These are phyloP conservation scores for Picea abies DNA, from an alignment of 83 land plant genomes.

Conservation along the genomic window DNA sequence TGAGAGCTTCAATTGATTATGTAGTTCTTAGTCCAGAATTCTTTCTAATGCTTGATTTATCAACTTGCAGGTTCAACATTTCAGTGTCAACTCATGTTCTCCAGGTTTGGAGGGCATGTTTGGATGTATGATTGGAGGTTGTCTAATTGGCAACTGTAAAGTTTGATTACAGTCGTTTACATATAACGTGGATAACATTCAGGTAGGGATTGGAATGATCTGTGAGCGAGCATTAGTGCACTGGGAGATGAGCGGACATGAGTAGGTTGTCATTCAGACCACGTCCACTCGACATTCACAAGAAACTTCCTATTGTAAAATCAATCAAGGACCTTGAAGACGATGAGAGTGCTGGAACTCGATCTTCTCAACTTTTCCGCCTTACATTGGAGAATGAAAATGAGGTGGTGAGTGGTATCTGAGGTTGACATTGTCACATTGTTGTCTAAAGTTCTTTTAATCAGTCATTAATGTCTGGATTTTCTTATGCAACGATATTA, in stretches of 20 bases:
- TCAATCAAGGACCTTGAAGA: slow-evolving; percentile 92
- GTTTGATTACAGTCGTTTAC: no score
- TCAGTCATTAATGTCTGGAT: neutral
- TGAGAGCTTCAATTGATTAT: no score
- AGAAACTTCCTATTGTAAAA: slow-evolving; percentile 94
- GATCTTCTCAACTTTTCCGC: slow-evolving; percentile 60
- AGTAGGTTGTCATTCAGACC: slow-evolving; percentile 96
- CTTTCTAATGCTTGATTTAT: no score
- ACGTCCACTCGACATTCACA: slow-evolving; percentile 94
- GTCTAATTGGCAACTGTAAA: no score
- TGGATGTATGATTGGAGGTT: no score
- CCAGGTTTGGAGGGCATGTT: no score
- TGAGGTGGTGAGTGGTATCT: slow-evolving; percentile 39
- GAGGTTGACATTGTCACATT: neutral
- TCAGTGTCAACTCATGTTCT: no score
- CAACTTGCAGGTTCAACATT: no score
- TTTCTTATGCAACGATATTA: neutral
- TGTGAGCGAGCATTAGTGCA: no score
- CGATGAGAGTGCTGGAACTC: slow-evolving; percentile 71
- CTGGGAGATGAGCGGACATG: slow-evolving; percentile 60
- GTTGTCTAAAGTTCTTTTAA: neutral
- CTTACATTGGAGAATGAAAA: slow-evolving; percentile 55
- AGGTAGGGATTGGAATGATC: no score
- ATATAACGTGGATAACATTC: no score
- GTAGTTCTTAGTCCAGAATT: no score